These are phyloP conservation scores for Leptomonas seymouri DNA, from an alignment of 208 protist genomes.

Conservation along the genomic window DNA sequence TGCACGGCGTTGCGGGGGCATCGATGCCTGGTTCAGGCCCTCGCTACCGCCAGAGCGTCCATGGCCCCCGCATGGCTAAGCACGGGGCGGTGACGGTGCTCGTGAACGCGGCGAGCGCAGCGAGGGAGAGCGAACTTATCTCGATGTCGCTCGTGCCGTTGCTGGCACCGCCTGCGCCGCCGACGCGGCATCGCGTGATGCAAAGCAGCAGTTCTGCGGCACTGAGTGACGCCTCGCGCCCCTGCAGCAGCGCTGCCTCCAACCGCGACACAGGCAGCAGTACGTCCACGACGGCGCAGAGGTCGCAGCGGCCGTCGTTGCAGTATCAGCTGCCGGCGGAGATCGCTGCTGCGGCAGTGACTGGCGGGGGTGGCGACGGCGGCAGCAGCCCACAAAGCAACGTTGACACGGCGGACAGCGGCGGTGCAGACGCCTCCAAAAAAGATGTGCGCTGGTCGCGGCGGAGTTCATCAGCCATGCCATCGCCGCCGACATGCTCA, in stretches of 20 bases:
- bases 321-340: not conserved
- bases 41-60: conserved; percentile 9
- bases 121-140: conserved; percentile 4
- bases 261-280: not conserved
- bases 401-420: not conserved
- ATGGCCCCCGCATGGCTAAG: not conserved
- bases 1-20: not conserved
- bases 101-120: not conserved
- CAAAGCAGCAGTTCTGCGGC: not conserved
- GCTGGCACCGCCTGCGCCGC: conserved; percentile 4
- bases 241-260: conserved; percentile 9
- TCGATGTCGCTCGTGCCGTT: conserved; percentile 12
- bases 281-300: not conserved
- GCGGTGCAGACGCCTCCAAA: no score
- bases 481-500: no score
- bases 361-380: no score
- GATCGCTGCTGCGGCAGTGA: not conserved
- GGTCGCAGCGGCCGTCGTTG: not conserved
- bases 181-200: conserved; percentile 4
- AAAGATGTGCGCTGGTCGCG: no score
- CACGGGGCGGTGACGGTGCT: conserved; percentile 4
- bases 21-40: not conserved
- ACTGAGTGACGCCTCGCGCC: conserved; percentile 1
- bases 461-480: no score
- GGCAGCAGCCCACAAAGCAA: not conserved